Conservation (phyloP, 805 yeast species). For the Kregervanrija fluxuum region DNA sequence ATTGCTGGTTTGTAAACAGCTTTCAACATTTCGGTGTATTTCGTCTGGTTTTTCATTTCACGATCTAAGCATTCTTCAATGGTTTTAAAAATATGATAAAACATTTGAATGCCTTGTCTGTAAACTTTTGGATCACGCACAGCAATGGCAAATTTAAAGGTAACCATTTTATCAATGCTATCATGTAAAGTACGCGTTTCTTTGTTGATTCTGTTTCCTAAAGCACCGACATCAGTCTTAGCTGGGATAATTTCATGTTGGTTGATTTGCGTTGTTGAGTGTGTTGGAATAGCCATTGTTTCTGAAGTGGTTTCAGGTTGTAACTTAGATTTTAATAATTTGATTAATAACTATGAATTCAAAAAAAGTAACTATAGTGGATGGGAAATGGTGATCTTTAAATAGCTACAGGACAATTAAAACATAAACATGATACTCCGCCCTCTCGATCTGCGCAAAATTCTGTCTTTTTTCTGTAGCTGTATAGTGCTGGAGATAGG, state of each 20-base stretch:
- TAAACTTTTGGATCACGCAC: conserved; percentile 67
- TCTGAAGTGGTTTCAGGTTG: background rate
- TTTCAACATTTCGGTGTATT: conserved; percentile 41
- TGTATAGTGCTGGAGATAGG: too few relatives aligned
- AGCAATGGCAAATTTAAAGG: conserved; percentile 66
- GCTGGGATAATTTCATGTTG: conserved; percentile 60
- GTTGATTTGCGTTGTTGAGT: conserved; percentile 9
- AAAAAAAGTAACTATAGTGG: too few relatives aligned
- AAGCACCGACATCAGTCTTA: conserved; percentile 75
- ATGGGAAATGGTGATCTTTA: too few relatives aligned
- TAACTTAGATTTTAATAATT: too few relatives aligned
- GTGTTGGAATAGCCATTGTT: conserved; percentile 9
- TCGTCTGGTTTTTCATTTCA: conserved; percentile 34
- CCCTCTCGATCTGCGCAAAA: too few relatives aligned
- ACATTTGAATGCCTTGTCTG: conserved; percentile 73
- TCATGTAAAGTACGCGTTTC: conserved; percentile 64
- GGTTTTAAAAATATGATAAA: conserved; percentile 61
- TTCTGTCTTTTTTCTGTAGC: too few relatives aligned
- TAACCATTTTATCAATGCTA: conserved; percentile 59
- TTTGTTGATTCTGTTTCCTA: conserved; percentile 72
- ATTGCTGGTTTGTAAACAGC: conserved; percentile 66
- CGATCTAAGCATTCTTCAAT: conserved; percentile 46
- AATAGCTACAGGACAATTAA: too few relatives aligned
- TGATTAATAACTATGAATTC: too few relatives aligned
- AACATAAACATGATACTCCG: too few relatives aligned